Evolutionary conservation across 352 stramenopile genomes (phyloP), one percentile per base, ranked within the genome.

Genomic region (Lagenidium sp.): DNA sequence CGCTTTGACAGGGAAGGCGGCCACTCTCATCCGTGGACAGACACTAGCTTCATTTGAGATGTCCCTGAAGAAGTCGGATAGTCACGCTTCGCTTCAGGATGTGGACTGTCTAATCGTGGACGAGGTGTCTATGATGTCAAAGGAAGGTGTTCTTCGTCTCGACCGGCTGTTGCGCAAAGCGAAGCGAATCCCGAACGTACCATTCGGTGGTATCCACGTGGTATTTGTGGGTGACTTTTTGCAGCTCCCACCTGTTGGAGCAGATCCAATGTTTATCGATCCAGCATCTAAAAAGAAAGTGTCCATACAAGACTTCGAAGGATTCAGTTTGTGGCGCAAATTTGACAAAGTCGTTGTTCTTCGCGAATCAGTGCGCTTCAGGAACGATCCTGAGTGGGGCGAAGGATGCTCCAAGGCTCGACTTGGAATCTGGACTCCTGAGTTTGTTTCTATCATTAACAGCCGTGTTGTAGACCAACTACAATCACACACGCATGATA

Each of bases 1-100:
- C 2, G 48, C 48, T 8, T 30, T 56, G 32, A 56, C 48, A 0
- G 42, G 50, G 1, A 57, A 57, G n/a, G 50, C 50, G 16, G 50
- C 50, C 12, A 57, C 18, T 21, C 7, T 57, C 1, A 43, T 57
- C 21, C 31, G 31, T 19, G 50, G 50, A 10, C 28, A 29, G 1
- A 57, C 50, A 12, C 24, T 57, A 0, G 42, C 50, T 4, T 26
- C 21, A 3, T 39, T 52, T 20, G 21, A 52, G 16, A 16, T 48
- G 13, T 26, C 43, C 2, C 19, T 52, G 15, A 48, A 35, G 15
- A 25, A 35, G 1, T 42, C 40, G 15, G 42, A 29, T 2, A 57
- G 44, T 23, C 36, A 35, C 13, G 8, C 28, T 13, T 8, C 8
- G 8, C 8, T 32, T 8, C 8, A 13, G 28, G 28, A 32, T 32